phyloP scores from a whole-genome alignment of 345 rosid species.

The Balakata baccata region DNA sequence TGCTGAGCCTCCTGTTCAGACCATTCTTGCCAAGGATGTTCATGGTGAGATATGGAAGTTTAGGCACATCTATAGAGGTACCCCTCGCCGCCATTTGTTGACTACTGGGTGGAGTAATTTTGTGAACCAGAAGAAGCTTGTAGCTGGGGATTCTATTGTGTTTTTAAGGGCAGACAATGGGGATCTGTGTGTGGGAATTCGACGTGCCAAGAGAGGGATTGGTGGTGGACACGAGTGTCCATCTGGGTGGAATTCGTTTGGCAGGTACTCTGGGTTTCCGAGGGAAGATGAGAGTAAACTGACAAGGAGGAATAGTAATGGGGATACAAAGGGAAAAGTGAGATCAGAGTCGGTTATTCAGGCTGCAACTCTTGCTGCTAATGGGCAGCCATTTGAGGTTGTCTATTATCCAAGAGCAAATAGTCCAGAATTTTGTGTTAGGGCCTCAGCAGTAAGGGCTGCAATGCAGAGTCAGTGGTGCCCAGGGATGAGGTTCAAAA shows the following conservation, averaged over 20 bases:
- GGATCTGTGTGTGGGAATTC: conserved; percentile 87
- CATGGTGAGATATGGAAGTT: conserved; percentile 89
- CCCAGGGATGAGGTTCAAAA: conserved; percentile 88
- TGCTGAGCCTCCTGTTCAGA: conserved; percentile 95
- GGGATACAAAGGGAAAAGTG: conserved; percentile 51
- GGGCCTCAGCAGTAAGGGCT: conserved; percentile 56
- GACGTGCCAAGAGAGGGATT: conserved; percentile 80
- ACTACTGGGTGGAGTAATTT: conserved; percentile 99
- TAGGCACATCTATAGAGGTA: conserved; percentile 93
- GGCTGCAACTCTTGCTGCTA: conserved; percentile 68
- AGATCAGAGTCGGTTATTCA: conserved; percentile 62
- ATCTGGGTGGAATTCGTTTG: conserved; percentile 64
- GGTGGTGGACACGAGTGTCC: conserved; percentile 63
- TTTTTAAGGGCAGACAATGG: conserved; percentile 81
- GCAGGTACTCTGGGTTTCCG: conserved; percentile 53
- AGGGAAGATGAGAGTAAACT: conserved; percentile 54
- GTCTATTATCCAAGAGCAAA: conserved; percentile 84
- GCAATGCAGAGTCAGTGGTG: conserved; percentile 84
- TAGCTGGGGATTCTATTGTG: conserved; percentile 92
- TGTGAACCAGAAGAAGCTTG: conserved; percentile 95
- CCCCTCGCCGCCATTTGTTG: conserved; percentile 89
- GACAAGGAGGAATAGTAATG: conserved; percentile 37
- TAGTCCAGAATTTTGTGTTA: conserved; percentile 79
- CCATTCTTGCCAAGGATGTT: conserved; percentile 84
- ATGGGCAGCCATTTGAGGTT: conserved; percentile 65